Percentiles rank a stretch among this genome's conserved stretches.
Conservation (phyloP, 495 filamentous ascomycete species). For the Hypoxylon rickii region DNA sequence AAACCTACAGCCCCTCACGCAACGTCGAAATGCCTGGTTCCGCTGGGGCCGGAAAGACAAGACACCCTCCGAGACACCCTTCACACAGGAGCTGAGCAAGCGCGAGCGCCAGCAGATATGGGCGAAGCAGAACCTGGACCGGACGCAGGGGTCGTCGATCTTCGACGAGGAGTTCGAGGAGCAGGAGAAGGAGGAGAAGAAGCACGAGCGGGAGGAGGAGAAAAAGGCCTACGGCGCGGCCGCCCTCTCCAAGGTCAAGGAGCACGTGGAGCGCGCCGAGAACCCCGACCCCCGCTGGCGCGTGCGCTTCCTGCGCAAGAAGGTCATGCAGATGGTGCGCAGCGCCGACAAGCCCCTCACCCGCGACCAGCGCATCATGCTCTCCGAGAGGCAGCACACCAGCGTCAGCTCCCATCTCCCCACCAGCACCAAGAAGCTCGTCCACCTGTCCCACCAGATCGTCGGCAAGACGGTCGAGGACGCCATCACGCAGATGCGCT, state of each 20-base stretch:
- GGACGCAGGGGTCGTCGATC: constrained; percentile 57
- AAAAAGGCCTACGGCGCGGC: neutral
- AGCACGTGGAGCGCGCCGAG: constrained; percentile 59
- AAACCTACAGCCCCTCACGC: constrained; percentile 31
- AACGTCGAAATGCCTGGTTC: constrained; percentile 39
- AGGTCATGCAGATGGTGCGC: constrained; percentile 72
- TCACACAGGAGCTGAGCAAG: constrained; percentile 19
- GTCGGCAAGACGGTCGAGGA: constrained; percentile 89
- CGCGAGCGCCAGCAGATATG: constrained; percentile 41
- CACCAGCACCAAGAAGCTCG: constrained; percentile 88
- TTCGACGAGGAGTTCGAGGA: constrained; percentile 59
- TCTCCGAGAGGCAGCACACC: constrained; percentile 71
- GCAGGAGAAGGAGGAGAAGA: constrained; percentile 9
- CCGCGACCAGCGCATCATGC: constrained; percentile 63
- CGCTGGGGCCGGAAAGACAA: constrained; percentile 24
- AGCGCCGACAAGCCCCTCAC: constrained; percentile 67
- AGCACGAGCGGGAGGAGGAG: neutral
- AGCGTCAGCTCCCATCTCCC: constrained; percentile 69
- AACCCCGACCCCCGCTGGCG: constrained; percentile 72
- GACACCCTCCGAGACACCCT: neutral
- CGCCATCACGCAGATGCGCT: constrained; percentile 92
- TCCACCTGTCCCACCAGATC: constrained; percentile 81
- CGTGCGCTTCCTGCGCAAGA: constrained; percentile 77
- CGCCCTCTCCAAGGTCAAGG: constrained; percentile 35
- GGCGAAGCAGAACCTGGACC: constrained; percentile 30